A percentile compares a stretch with the other conserved stretches of the same genome.
Evolutionary conservation across 2,329 filamentous ascomycete species (phyloP).

Genomic region (Neofusicoccum ribis): DNA sequence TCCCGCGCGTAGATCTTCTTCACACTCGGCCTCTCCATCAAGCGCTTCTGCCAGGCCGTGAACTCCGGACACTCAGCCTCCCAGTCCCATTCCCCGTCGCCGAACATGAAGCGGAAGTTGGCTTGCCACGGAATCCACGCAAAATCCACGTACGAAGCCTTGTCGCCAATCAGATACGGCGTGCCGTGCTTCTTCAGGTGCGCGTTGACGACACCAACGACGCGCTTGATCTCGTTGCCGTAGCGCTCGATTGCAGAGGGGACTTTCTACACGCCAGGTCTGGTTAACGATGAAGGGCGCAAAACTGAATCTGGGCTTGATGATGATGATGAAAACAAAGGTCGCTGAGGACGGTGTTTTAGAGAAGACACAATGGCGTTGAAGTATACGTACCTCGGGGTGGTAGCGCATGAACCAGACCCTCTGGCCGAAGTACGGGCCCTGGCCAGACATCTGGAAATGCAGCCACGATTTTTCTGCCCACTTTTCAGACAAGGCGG

Average conservation of each 20-base stretch:
- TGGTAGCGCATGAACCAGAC: constrained; percentile 33
- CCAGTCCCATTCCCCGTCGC: constrained; percentile 25
- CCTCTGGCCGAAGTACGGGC: constrained; percentile 46
- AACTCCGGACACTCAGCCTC: constrained; percentile 29
- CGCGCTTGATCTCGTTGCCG: constrained; percentile 44
- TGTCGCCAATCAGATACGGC: constrained; percentile 45
- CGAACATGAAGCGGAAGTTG: background rate
- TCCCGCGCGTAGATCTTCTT: constrained; percentile 23
- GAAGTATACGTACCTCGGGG: constrained; percentile 17
- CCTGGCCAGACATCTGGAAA: constrained; percentile 49
- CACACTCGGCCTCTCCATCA: constrained; percentile 28
- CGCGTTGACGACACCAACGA: constrained; percentile 46
- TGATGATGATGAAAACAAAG: too few relatives aligned
- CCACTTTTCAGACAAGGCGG: constrained; percentile 36
- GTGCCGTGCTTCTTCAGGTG: constrained; percentile 34
- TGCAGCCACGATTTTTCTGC: constrained; percentile 47
- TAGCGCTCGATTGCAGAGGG: constrained; percentile 47
- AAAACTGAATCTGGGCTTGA: too few relatives aligned
- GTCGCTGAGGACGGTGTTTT: too few relatives aligned
- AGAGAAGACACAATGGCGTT: too few relatives aligned
- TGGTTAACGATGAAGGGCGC: too few relatives aligned
- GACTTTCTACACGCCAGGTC: too few relatives aligned
- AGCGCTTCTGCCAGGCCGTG: constrained; percentile 29
- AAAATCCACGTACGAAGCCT: constrained; percentile 44
- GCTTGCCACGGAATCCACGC: constrained; percentile 42